These are phyloP conservation scores for Carex littledalei DNA, from an alignment of 176 grass and related monocot genomes.

Conservation along the genomic window DNA sequence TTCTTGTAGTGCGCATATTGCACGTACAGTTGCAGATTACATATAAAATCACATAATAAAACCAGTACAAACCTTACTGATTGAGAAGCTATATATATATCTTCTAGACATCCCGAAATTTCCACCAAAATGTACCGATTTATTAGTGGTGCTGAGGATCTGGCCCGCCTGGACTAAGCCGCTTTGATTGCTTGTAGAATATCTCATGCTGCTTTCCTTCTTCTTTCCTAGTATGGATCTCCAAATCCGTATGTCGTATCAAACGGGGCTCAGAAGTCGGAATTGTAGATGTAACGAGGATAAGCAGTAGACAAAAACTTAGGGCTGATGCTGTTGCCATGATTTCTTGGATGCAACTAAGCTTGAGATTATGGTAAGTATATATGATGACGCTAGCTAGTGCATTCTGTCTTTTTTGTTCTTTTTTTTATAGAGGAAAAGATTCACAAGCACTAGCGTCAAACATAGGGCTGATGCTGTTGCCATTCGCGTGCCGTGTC, in stretches of 20 bases:
- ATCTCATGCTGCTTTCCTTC: background rate
- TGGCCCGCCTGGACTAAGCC: conserved; percentile 52
- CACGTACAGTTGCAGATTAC: too few species aligned
- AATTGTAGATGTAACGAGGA: background rate
- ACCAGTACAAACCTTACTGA: background rate
- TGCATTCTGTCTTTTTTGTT: too few species aligned
- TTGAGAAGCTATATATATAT: background rate
- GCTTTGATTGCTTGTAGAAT: conserved; percentile 36
- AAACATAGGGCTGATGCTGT: too few species aligned
- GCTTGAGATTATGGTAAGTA: conserved; percentile 13
- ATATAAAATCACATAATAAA: background rate
- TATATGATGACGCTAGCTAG: background rate
- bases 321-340: conserved; percentile 19
- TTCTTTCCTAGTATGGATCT: background rate
- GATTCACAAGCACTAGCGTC: too few species aligned
- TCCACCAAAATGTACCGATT: background rate
- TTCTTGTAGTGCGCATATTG: too few species aligned
- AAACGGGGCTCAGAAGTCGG: background rate
- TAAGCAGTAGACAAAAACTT: background rate
- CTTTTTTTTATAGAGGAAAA: too few species aligned
- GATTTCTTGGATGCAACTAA: background rate
- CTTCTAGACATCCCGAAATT: background rate
- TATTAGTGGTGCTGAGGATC: conserved; percentile 79
- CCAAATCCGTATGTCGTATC: background rate
- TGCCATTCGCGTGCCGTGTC: too few species aligned